A percentile compares a stretch with the other conserved stretches of the same genome.
These are phyloP conservation scores for Aspergillus diversus DNA, from an alignment of 495 filamentous ascomycete genomes.

Conservation along the genomic window DNA sequence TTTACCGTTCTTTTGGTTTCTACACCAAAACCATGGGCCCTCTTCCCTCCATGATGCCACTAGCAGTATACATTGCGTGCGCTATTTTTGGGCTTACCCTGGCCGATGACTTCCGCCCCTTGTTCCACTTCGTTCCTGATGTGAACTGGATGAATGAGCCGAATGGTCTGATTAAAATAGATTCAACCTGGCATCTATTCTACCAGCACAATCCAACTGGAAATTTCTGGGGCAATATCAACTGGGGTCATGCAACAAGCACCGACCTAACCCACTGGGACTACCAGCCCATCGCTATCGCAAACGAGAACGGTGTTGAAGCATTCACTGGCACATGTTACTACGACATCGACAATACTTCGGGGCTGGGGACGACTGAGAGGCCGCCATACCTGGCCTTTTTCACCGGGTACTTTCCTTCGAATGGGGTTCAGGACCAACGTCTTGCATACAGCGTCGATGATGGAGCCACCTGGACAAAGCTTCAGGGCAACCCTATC, in stretches of 20 bases:
- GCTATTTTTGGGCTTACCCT: not conserved
- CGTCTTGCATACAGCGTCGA: conserved; percentile 17
- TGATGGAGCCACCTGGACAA: conserved; percentile 8
- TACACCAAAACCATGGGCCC: too few relatives aligned
- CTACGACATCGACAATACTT: conserved; percentile 11
- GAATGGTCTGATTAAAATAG: conserved; percentile 17
- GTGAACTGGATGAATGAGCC: conserved; percentile 24
- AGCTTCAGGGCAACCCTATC: conserved; percentile 9
- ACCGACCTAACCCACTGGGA: conserved; percentile 11
- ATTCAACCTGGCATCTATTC: conserved; percentile 16
- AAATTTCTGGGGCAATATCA: conserved; percentile 21
- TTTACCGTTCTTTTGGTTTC: too few relatives aligned
- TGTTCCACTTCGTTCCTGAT: conserved; percentile 15
- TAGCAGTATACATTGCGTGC: too few relatives aligned
- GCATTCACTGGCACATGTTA: conserved; percentile 15
- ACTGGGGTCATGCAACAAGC: conserved; percentile 21
- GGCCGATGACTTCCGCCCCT: conserved; percentile 15
- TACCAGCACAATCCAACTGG: conserved; percentile 22
- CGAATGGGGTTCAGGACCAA: conserved; percentile 15
- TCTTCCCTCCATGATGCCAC: too few relatives aligned
- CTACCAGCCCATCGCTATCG: conserved; percentile 13
- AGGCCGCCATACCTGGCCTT: conserved; percentile 14
- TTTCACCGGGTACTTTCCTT: conserved; percentile 13
- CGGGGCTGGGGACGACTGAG: conserved; percentile 6
- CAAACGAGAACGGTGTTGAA: conserved; percentile 9